phyloP scores from a whole-genome alignment of 345 rosid genomes.

The Boechera stricta region DNA sequence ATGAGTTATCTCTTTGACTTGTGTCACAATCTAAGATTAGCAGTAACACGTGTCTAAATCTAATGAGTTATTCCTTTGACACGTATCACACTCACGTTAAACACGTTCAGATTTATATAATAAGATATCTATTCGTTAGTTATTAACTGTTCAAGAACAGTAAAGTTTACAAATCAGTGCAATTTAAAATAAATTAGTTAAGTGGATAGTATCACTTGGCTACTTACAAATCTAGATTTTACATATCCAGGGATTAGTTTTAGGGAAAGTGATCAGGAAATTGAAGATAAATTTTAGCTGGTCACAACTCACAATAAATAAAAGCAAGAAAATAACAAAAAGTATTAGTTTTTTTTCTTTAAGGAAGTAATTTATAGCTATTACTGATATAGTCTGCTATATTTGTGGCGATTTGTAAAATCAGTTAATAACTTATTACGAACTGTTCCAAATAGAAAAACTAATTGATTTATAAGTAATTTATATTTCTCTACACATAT shows the following conservation, averaged over 20 bases:
- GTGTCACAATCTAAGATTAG: no score
- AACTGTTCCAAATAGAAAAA: background rate
- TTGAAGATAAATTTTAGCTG: background rate
- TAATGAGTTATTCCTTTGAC: no score
- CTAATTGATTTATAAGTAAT: background rate
- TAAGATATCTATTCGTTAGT: conserved; percentile 26
- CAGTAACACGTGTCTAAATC: no score
- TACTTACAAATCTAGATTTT: background rate
- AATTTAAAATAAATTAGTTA: no score
- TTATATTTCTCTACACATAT: background rate
- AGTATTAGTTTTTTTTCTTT: background rate
- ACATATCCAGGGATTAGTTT: no score
- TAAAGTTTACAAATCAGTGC: background rate
- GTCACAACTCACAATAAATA: background rate
- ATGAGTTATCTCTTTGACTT: no score
- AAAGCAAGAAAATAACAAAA: background rate
- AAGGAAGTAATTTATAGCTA: background rate
- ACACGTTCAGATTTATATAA: no score
- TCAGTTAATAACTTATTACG: background rate
- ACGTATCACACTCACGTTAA: no score
- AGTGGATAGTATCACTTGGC: background rate
- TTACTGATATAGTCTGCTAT: background rate
- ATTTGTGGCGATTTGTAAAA: background rate
- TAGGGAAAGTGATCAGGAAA: background rate
- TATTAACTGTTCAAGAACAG: conserved; percentile 41